Percentiles rank a stretch among this genome's conserved stretches.
Conservation (phyloP, 495 filamentous ascomycete genomes). For the Penicillium herquei region DNA sequence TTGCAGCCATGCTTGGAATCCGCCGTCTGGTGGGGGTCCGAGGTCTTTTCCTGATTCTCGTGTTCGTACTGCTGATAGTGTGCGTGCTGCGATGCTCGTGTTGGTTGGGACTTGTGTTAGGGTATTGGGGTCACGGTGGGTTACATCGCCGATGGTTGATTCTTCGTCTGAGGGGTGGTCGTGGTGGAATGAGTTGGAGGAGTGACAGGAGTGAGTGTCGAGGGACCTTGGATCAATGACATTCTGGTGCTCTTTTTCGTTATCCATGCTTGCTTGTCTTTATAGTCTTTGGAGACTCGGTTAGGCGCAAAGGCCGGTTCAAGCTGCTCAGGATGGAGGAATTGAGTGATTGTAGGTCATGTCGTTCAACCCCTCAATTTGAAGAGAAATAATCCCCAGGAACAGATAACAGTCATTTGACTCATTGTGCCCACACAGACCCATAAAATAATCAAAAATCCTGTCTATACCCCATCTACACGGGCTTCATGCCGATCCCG, state of each 20-base stretch:
- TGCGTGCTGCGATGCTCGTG: slow-evolving; percentile 28
- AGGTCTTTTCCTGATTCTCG: slow-evolving; percentile 51
- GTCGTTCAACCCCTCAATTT: no score
- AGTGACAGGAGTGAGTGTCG: no score
- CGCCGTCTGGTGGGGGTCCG: slow-evolving; percentile 53
- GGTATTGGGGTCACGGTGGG: background rate
- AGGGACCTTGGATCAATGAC: no score
- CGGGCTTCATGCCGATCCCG: slow-evolving; percentile 21
- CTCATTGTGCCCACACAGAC: slow-evolving; percentile 1
- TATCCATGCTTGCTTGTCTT: background rate
- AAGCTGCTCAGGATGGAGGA: no score
- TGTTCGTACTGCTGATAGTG: slow-evolving; percentile 43
- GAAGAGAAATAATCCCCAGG: no score
- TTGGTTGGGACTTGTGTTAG: slow-evolving; percentile 29
- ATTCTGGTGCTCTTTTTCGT: background rate
- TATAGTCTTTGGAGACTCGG: background rate
- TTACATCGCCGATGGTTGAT: slow-evolving; percentile 12
- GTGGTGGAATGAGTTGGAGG: background rate
- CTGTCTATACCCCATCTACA: background rate
- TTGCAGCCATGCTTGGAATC: slow-evolving; percentile 64
- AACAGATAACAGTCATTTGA: background rate
- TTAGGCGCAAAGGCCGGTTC: no score
- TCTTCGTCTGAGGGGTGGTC: slow-evolving; percentile 24
- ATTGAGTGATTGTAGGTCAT: no score
- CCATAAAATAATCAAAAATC: background rate